phyloP scores from a whole-genome alignment of 148 eudicot species.

The Fagopyrum homotropicum region DNA sequence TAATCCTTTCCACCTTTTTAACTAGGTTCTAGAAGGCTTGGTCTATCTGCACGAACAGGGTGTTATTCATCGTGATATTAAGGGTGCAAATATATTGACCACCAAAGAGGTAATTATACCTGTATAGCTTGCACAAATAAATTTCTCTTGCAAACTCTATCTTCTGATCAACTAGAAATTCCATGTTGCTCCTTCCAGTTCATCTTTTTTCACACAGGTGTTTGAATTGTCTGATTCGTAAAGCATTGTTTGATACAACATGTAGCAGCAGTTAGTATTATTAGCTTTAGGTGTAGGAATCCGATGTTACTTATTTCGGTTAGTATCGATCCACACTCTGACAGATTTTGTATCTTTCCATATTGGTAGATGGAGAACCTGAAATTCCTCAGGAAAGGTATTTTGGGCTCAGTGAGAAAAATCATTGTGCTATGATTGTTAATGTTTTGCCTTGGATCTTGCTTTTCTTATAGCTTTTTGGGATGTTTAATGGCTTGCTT shows the following conservation, averaged over 20 bases:
- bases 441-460: background rate
- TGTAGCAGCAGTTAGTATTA: background rate
- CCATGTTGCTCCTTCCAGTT: background rate
- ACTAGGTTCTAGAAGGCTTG: slow-evolving; percentile 92
- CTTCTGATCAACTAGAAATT: background rate
- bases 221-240: background rate
- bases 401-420: background rate
- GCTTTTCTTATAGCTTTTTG: background rate
- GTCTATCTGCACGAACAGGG: slow-evolving; percentile 99
- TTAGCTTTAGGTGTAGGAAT: background rate
- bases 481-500: background rate
- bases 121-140: background rate
- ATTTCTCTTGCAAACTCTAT: background rate
- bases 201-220: background rate
- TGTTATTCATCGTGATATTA: slow-evolving; percentile 98
- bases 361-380: background rate
- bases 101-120: slow-evolving; percentile 82
- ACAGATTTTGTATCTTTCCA: background rate
- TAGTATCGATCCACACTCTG: background rate
- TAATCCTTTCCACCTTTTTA: background rate
- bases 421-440: background rate
- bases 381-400: background rate
- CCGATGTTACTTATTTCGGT: background rate
- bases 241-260: background rate
- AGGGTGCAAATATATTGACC: slow-evolving; percentile 96